phyloP scores from a whole-genome alignment of 1,284 basidiomycete species.

The Cryptococcus sp. region DNA sequence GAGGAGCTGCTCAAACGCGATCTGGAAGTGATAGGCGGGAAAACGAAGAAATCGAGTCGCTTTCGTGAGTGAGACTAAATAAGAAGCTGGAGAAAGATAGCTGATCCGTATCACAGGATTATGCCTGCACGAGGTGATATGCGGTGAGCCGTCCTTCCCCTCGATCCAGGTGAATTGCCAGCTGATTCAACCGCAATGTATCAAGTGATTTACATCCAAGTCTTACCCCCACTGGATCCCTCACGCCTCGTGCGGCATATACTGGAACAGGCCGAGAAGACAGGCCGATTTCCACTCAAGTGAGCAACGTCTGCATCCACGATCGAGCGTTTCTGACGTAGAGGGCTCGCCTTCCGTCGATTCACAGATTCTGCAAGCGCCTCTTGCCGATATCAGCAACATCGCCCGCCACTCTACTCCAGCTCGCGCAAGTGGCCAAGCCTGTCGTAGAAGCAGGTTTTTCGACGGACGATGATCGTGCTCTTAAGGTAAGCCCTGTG shows the following conservation, averaged over 20 bases:
- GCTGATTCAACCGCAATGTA: background rate
- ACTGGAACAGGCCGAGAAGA: constrained; percentile 37
- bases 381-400: constrained; percentile 37
- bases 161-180: background rate
- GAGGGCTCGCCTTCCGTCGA: background rate
- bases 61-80: constrained; percentile 26
- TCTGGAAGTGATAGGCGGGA: constrained; percentile 30
- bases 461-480: constrained; percentile 16
- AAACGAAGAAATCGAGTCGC: constrained; percentile 34
- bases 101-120: background rate
- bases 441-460: constrained; percentile 26
- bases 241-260: constrained; percentile 35
- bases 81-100: too few relatives aligned
- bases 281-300: constrained; percentile 37
- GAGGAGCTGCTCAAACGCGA: constrained; percentile 46
- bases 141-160: background rate
- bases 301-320: constrained; percentile 5
- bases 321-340: background rate
- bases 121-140: background rate
- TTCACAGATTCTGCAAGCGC: constrained; percentile 36
- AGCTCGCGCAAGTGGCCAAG: constrained; percentile 26
- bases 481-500: constrained; percentile 24
- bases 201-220: constrained; percentile 40
- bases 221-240: constrained; percentile 40
- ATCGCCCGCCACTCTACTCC: constrained; percentile 26